phyloP scores from a whole-genome alignment of 2,329 filamentous ascomycete species.

The Stemphylium beticola region DNA sequence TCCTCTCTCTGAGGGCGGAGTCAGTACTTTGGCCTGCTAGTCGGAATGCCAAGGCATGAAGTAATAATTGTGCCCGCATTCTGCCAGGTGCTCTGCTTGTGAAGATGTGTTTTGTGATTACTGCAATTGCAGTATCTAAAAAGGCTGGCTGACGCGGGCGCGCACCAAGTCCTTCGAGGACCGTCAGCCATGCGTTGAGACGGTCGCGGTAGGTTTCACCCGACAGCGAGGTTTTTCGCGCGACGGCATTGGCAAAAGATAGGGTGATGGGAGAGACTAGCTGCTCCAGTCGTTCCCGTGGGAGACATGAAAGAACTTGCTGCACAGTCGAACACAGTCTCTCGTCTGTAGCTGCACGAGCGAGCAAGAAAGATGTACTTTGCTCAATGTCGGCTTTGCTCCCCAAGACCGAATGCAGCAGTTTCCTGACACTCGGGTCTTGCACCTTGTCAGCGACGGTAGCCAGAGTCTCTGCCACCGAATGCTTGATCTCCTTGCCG shows the following conservation, averaged over 20 bases:
- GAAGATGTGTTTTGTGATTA: constrained; percentile 6
- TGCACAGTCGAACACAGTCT: constrained; percentile 6
- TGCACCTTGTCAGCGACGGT: constrained; percentile 16
- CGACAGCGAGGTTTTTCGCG: background rate
- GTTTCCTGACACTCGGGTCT: background rate
- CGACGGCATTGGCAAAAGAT: constrained; percentile 10
- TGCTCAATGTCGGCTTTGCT: background rate
- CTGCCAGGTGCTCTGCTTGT: background rate
- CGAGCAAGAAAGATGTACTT: background rate
- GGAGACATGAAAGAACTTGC: constrained; percentile 19
- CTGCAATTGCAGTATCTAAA: constrained; percentile 1
- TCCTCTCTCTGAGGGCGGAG: background rate
- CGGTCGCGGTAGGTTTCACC: background rate
- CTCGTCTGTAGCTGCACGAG: background rate
- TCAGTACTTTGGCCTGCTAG: background rate
- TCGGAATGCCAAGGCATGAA: constrained; percentile 6
- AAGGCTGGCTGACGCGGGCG: background rate
- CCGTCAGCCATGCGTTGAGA: constrained; percentile 25
- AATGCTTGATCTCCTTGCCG: background rate
- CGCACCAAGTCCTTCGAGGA: constrained; percentile 27
- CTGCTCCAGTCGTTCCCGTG: constrained; percentile 8
- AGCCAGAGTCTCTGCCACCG: constrained; percentile 1
- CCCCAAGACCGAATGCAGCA: constrained; percentile 9
- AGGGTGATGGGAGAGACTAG: constrained; percentile 16
- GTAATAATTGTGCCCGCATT: background rate